Conservation (phyloP, 1,284 basidiomycete genomes). For the Pseudomicrostroma phylloplanum region DNA sequence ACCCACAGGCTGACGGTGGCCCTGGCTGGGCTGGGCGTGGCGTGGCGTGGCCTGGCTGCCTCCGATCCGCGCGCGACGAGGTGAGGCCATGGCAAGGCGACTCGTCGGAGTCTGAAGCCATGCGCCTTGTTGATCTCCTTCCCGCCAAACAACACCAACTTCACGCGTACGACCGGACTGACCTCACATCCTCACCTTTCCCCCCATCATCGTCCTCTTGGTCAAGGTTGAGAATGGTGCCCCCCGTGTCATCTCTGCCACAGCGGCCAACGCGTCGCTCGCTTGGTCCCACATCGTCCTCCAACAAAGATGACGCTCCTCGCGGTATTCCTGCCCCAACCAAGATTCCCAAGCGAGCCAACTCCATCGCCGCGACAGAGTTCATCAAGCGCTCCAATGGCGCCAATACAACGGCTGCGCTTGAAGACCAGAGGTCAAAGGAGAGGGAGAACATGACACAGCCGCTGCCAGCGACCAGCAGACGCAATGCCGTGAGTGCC, state of each 20-base stretch:
- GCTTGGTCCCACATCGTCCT: not conserved
- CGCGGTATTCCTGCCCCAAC: not conserved
- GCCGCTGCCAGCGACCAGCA: not conserved
- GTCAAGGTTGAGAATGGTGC: too few relatives aligned
- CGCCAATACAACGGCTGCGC: too few relatives aligned
- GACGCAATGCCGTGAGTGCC: conserved; percentile 2
- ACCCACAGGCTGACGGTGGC: too few relatives aligned
- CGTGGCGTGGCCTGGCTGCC: too few relatives aligned
- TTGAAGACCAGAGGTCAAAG: too few relatives aligned
- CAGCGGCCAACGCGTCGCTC: conserved; percentile 1
- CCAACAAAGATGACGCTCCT: conserved; percentile 2
- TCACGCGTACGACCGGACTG: too few relatives aligned
- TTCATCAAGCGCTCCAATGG: not conserved
- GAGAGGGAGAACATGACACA: conserved; percentile 1
- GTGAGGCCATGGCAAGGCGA: too few relatives aligned
- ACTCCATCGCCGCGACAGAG: conserved; percentile 2
- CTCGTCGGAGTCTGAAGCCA: too few relatives aligned
- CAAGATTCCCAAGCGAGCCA: conserved; percentile 1
- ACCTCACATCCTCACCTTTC: not conserved
- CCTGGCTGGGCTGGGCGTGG: too few relatives aligned
- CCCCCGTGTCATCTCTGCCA: not conserved
- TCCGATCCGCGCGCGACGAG: too few relatives aligned
- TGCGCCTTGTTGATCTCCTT: too few relatives aligned
- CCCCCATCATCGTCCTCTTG: not conserved
- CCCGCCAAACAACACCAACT: too few relatives aligned